phyloP scores from a whole-genome alignment of 345 rosid species.

The Raphanus sativus region DNA sequence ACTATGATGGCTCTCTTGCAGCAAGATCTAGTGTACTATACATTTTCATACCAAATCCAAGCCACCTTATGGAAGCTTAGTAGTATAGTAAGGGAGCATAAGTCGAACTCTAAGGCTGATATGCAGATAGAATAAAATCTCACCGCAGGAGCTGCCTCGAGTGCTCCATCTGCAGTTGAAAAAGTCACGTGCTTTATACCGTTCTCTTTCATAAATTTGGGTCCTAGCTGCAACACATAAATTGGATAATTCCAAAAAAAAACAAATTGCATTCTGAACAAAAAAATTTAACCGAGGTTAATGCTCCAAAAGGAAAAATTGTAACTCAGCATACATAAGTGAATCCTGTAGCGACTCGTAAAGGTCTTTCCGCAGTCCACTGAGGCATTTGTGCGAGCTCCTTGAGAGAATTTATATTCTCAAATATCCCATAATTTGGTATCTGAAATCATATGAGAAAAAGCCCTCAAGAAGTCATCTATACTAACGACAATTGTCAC shows the following conservation, averaged over 20 bases:
- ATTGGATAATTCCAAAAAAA: conserved; percentile 10
- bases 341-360: conserved; percentile 92
- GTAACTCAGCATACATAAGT: conserved; percentile 56
- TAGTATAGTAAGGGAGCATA: background rate
- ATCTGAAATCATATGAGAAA: conserved; percentile 52
- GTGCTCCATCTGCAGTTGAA: conserved; percentile 96
- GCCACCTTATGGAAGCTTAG: background rate
- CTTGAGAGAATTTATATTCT: conserved; percentile 71
- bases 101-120: background rate
- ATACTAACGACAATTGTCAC: background rate
- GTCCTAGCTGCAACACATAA: conserved; percentile 63
- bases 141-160: conserved; percentile 99
- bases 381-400: conserved; percentile 83
- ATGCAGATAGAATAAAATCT: conserved; percentile 32
- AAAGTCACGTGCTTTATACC: conserved; percentile 74
- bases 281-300: background rate
- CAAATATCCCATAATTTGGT: conserved; percentile 92
- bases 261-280: background rate
- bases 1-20: background rate
- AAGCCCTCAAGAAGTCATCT: background rate
- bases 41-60: background rate
- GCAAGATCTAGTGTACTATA: background rate
- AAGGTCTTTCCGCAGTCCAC: conserved; percentile 88
- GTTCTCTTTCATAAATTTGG: conserved; percentile 82
- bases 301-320: conserved; percentile 6